Base-by-base conservation (phyloP, 768 basidiomycete genomes). In the Sarcomyxa edulis region DNA sequence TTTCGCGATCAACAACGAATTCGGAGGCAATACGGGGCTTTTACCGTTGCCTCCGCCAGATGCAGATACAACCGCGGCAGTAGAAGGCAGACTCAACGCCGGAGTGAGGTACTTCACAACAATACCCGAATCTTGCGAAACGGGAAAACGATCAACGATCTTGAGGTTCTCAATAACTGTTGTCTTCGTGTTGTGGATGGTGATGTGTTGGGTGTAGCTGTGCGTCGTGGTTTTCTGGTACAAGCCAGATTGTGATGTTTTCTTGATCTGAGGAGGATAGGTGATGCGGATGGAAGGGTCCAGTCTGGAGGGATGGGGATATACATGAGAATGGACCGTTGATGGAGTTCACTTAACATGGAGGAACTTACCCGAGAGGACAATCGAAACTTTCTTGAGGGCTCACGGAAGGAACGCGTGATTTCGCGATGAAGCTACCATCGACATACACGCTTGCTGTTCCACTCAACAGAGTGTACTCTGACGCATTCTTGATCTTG, bases 391-490 rank as follows among this genome's bases (percentile, higher is more conserved):
- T 65, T 42, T 72, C 70, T 26, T 64, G 54, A 6, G 68, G 65
- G 30, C 64, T 66, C 7, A 71, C 65, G 9, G 58, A 44, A 1
- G 64, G 61, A 5, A 79, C 55, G 4, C 56, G 39, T 0, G 72
- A 69, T 42, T 62, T 66, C 7, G 77, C 62, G 10, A 79, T 72
- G 50, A 75, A 78, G 40, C 68, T 69, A 22, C 73, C 73, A 49
- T 80, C 72, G 22, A 79, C 61, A 48, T 76, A 79, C 0, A 78
- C 64, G 43, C 66, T 72, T 0, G 70, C 69, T 0, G 50, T 46
- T 0, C 78, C 78, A 0, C 56, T 47, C 7, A 81, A 60, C 2
- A 81, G 51, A 2, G 70, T 68, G 43, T 74, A 76, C 19, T 73
- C 69, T 5, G 72, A 75, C 9, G 66, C 66, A 44, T 80, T 80